A percentile compares a stretch with the other conserved stretches of the same genome.
phyloP scores from a whole-genome alignment of 1,284 basidiomycete genomes.

The Naganishia albida region DNA sequence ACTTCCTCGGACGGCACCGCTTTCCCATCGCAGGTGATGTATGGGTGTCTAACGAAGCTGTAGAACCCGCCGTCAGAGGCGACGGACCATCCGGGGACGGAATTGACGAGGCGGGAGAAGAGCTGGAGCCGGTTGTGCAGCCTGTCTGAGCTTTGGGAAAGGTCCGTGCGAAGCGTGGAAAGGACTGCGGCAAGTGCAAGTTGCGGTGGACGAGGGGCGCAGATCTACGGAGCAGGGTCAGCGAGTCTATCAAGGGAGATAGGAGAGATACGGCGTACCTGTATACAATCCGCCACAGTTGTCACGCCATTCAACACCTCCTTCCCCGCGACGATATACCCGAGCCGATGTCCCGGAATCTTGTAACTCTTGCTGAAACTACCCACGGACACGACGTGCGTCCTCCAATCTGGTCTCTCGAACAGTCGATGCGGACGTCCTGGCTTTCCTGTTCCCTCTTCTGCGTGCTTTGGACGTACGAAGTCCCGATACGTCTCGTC shows the following conservation, averaged over 20 bases:
- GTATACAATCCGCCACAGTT: slow-evolving; percentile 73
- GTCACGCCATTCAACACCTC: slow-evolving; percentile 61
- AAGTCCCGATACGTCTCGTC: slow-evolving; percentile 90
- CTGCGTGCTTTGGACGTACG: slow-evolving; percentile 52
- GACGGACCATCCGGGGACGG: slow-evolving; percentile 64
- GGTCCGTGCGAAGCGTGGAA: slow-evolving; percentile 60
- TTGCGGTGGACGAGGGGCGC: slow-evolving; percentile 71
- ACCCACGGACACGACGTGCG: slow-evolving; percentile 69
- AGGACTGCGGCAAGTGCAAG: slow-evolving; percentile 65
- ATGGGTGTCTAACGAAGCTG: slow-evolving; percentile 75
- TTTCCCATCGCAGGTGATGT: slow-evolving; percentile 55
- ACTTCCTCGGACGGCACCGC: slow-evolving; percentile 60
- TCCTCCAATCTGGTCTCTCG: slow-evolving; percentile 61
- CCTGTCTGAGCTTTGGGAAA: slow-evolving; percentile 59
- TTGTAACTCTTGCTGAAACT: slow-evolving; percentile 61
- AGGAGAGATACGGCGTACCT: slow-evolving; percentile 56
- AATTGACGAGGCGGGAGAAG: slow-evolving; percentile 57
- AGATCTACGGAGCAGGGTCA: slow-evolving; percentile 60
- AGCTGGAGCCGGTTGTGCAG: slow-evolving; percentile 63
- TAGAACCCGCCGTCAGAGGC: slow-evolving; percentile 71
- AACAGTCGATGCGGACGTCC: slow-evolving; percentile 49
- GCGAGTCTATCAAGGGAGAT: slow-evolving; percentile 57
- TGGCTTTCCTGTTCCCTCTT: slow-evolving; percentile 25
- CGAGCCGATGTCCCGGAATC: slow-evolving; percentile 80
- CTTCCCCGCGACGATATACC: slow-evolving; percentile 69